Conservation (phyloP, 2,329 filamentous ascomycete genomes). For the Colletotrichum sp. region DNA sequence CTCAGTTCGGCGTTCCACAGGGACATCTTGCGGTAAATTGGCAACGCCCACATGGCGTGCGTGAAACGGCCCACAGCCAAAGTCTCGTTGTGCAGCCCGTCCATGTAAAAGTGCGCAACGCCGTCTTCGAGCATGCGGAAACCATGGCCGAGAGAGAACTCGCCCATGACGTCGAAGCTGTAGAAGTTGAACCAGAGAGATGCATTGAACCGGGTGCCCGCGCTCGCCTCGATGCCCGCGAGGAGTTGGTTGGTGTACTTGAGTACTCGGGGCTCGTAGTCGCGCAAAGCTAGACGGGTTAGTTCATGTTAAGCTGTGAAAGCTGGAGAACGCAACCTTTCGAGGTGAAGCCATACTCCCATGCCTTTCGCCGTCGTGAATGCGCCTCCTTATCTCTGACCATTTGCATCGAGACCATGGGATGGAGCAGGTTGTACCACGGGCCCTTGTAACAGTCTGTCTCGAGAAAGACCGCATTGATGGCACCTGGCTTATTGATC, state of each 20-base stretch:
- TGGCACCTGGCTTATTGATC: conserved; percentile 29
- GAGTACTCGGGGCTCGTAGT: conserved; percentile 31
- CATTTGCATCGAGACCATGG: conserved; percentile 31
- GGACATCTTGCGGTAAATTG: conserved; percentile 18
- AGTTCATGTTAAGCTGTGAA: background rate
- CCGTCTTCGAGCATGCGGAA: conserved; percentile 37
- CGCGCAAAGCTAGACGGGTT: conserved; percentile 11
- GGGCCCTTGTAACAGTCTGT: conserved; percentile 34
- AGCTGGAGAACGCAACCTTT: conserved; percentile 20
- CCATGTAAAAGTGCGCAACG: conserved; percentile 28
- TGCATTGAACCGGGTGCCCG: conserved; percentile 25
- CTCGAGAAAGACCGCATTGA: conserved; percentile 29
- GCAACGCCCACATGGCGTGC: conserved; percentile 23
- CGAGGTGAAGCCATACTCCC: conserved; percentile 34
- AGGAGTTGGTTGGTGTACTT: conserved; percentile 27
- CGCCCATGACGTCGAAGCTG: conserved; percentile 44
- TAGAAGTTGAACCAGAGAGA: conserved; percentile 37
- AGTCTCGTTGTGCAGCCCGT: conserved; percentile 26
- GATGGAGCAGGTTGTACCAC: conserved; percentile 36
- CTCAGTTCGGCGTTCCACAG: conserved; percentile 22
- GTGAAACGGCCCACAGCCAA: conserved; percentile 24
- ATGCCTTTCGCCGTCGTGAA: conserved; percentile 32
- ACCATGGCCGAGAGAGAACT: conserved; percentile 40
- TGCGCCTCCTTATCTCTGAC: conserved; percentile 34
- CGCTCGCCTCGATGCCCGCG: conserved; percentile 19